These are phyloP conservation scores for Plasmodium chabaudi DNA, from an alignment of 169 alveolate species.

Conservation along the genomic window DNA sequence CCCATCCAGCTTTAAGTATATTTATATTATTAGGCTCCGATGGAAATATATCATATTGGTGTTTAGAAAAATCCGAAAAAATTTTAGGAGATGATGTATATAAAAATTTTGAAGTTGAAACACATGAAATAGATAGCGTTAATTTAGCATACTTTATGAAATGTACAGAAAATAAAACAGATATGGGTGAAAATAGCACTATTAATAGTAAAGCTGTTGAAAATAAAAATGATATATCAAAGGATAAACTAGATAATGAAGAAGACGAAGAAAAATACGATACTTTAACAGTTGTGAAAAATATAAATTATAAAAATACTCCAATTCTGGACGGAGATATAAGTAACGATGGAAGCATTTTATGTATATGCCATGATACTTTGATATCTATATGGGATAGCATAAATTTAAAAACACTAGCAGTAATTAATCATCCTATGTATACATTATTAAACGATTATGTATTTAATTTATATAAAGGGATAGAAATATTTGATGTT, in stretches of 20 bases:
- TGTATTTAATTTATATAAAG: conserved; percentile 46
- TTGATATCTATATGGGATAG: conserved; percentile 42
- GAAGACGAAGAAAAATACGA: background rate
- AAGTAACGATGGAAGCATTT: conserved; percentile 38
- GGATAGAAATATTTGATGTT: conserved; percentile 25
- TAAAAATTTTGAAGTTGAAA: conserved; percentile 24
- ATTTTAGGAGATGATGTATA: conserved; percentile 28
- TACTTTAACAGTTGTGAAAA: conserved; percentile 25
- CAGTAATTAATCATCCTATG: conserved; percentile 42
- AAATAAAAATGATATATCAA: background rate
- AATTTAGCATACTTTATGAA: background rate
- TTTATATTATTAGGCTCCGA: conserved; percentile 14
- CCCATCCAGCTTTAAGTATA: conserved; percentile 48
- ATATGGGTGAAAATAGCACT: background rate
- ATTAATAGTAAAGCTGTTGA: background rate
- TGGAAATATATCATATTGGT: conserved; percentile 36
- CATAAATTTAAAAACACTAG: conserved; percentile 34
- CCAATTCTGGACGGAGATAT: conserved; percentile 42
- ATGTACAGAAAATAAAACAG: background rate
- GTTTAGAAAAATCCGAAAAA: conserved; percentile 31
- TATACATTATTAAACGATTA: conserved; percentile 30
- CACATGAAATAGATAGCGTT: conserved; percentile 1
- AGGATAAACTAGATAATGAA: background rate
- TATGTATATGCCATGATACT: conserved; percentile 50
- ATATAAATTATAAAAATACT: conserved; percentile 24